Evolutionary conservation across 2,329 filamentous ascomycete genomes (phyloP).

Genomic region (Aspergillus clavatus): DNA sequence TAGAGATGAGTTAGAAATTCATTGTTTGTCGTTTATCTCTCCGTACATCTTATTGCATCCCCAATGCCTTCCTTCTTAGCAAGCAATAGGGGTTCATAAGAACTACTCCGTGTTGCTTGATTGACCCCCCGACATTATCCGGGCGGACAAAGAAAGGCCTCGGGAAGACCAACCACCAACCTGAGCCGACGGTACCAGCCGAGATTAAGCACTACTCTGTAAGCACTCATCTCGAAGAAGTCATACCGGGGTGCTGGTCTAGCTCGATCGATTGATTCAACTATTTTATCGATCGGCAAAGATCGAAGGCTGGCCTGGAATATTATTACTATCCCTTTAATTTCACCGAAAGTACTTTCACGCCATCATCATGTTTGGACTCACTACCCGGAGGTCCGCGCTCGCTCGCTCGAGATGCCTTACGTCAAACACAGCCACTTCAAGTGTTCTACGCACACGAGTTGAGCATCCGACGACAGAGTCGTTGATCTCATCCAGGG

Average conservation of each 20-base stretch:
- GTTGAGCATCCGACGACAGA: constrained; percentile 2
- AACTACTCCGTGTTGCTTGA: constrained; percentile 8
- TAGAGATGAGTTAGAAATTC: no score
- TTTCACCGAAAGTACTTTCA: neutral
- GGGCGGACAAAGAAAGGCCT: constrained; percentile 16
- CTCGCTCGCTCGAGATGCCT: constrained; percentile 18
- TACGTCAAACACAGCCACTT: constrained; percentile 6
- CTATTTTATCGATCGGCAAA: neutral
- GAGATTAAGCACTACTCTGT: constrained; percentile 9
- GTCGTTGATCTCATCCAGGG: constrained; percentile 9
- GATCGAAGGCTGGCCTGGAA: neutral
- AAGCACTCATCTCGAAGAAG: neutral
- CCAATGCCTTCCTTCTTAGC: neutral
- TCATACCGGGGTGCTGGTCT: constrained; percentile 9
- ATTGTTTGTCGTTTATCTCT: no score
- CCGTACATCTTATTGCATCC: no score
- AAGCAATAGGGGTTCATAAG: neutral
- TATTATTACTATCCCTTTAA: neutral
- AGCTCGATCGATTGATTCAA: constrained; percentile 5
- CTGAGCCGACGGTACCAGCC: constrained; percentile 2
- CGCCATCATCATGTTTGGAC: constrained; percentile 13
- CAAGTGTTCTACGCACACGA: constrained; percentile 5
- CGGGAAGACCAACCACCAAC: constrained; percentile 10
- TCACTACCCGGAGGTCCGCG: constrained; percentile 4
- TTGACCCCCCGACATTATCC: constrained; percentile 24